phyloP scores from a whole-genome alignment of 495 filamentous ascomycete species.

The Bombardia bombarda region DNA sequence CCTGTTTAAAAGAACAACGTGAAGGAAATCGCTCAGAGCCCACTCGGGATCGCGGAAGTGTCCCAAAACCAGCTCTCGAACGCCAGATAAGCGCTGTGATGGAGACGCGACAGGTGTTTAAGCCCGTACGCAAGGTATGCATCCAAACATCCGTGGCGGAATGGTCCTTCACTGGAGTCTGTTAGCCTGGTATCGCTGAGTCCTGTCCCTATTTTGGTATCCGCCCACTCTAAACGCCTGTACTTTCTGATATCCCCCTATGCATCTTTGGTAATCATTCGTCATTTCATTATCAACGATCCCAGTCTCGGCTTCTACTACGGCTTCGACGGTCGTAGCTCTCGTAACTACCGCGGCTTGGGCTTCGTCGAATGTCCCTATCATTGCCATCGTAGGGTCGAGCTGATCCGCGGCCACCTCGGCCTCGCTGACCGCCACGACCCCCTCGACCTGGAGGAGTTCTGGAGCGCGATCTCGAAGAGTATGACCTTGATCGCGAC shows the following conservation, averaged over 20 bases:
- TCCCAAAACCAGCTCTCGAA: no score
- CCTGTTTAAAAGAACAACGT: no score
- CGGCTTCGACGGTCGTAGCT: conserved; percentile 23
- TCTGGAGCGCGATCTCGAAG: conserved; percentile 30
- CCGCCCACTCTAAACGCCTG: neutral
- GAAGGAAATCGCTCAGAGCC: no score
- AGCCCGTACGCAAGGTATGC: no score
- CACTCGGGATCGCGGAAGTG: no score
- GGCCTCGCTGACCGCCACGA: conserved; percentile 35
- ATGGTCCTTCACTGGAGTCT: conserved; percentile 6
- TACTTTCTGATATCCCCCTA: neutral
- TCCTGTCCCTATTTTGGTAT: neutral
- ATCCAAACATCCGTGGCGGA: neutral
- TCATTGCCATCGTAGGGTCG: conserved; percentile 35
- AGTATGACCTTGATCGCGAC: conserved; percentile 44
- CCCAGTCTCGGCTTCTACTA: conserved; percentile 16
- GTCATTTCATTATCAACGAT: conserved; percentile 11
- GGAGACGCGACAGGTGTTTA: no score
- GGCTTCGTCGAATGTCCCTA: conserved; percentile 44
- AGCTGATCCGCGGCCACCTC: conserved; percentile 27
- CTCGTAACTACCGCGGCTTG: conserved; percentile 55
- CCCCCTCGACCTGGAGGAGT: conserved; percentile 35
- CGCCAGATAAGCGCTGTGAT: no score
- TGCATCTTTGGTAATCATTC: no score
- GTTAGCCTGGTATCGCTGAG: conserved; percentile 9